These are phyloP conservation scores for Dioszegia hungarica DNA, from an alignment of 768 basidiomycete genomes.

Conservation along the genomic window DNA sequence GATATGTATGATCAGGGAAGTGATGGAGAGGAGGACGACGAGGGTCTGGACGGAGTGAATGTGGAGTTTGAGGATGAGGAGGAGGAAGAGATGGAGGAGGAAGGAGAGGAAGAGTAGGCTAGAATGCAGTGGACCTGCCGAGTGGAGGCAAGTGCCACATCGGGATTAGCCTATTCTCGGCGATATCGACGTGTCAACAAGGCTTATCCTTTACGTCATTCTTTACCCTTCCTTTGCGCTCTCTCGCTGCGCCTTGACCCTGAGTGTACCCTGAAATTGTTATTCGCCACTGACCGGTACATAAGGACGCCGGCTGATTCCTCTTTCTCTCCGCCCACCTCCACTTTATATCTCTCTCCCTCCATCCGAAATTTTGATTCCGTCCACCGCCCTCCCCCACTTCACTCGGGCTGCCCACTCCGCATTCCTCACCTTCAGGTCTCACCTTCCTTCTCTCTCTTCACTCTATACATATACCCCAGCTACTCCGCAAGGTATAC, in stretches of 20 bases:
- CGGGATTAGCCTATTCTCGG: neutral
- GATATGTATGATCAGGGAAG: conserved; percentile 18
- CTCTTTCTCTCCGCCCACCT: neutral
- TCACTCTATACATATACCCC: too few relatives aligned
- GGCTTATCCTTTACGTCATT: neutral
- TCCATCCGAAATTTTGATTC: conserved; percentile 3
- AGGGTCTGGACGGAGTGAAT: conserved; percentile 23
- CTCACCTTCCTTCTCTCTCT: too few relatives aligned
- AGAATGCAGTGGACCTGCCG: too few relatives aligned
- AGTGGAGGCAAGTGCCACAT: conserved; percentile 11
- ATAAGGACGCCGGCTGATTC: neutral
- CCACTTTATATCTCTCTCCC: neutral
- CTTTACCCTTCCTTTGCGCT: neutral
- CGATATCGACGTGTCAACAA: neutral
- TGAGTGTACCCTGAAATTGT: neutral
- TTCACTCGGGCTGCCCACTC: neutral
- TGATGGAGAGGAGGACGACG: conserved; percentile 17
- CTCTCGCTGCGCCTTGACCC: neutral
- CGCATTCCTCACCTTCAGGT: neutral
- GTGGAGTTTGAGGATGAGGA: conserved; percentile 31
- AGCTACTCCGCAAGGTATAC: too few relatives aligned
- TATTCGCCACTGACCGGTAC: neutral
- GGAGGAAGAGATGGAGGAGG: conserved; percentile 28
- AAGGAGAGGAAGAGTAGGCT: conserved; percentile 25
- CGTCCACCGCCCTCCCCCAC: neutral